phyloP scores from a whole-genome alignment of 768 basidiomycete genomes.

The Galerina sulciceps region DNA sequence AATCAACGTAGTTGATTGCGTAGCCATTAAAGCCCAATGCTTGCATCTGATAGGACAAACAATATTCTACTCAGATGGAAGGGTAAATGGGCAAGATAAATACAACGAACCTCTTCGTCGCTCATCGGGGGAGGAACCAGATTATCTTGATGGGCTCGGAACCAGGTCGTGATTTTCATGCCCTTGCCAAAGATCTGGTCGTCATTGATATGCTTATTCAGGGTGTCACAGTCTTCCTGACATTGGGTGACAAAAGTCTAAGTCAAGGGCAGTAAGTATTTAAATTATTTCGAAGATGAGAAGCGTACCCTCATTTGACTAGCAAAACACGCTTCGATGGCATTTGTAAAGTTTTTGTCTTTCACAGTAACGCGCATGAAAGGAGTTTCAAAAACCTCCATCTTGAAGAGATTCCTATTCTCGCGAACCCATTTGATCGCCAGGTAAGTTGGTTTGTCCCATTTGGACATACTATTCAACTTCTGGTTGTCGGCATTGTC shows the following conservation, averaged over 20 bases:
- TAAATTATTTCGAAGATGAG: neutral
- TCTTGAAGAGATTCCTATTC: constrained; percentile 69
- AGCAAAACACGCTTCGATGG: constrained; percentile 77
- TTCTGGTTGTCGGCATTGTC: constrained; percentile 63
- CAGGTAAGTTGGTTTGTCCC: constrained; percentile 64
- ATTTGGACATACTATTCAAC: constrained; percentile 51
- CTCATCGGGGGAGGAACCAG: constrained; percentile 58
- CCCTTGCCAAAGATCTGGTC: constrained; percentile 53
- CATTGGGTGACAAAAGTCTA: constrained; percentile 89
- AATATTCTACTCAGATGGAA: neutral
- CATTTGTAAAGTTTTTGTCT: constrained; percentile 61
- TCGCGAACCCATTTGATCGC: constrained; percentile 76
- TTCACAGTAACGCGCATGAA: constrained; percentile 73
- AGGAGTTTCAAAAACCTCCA: constrained; percentile 87
- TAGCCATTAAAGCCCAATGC: constrained; percentile 78
- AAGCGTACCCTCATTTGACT: constrained; percentile 64
- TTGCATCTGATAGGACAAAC: constrained; percentile 49
- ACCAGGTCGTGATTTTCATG: constrained; percentile 71
- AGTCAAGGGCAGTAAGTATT: neutral
- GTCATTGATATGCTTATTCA: constrained; percentile 76
- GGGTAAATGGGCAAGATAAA: neutral
- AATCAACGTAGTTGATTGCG: constrained; percentile 80
- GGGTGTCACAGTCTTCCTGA: constrained; percentile 75
- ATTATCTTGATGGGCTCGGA: constrained; percentile 42
- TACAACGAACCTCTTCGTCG: constrained; percentile 55